Conservation (phyloP, 2,329 filamentous ascomycete genomes). For the Didymella sp. region DNA sequence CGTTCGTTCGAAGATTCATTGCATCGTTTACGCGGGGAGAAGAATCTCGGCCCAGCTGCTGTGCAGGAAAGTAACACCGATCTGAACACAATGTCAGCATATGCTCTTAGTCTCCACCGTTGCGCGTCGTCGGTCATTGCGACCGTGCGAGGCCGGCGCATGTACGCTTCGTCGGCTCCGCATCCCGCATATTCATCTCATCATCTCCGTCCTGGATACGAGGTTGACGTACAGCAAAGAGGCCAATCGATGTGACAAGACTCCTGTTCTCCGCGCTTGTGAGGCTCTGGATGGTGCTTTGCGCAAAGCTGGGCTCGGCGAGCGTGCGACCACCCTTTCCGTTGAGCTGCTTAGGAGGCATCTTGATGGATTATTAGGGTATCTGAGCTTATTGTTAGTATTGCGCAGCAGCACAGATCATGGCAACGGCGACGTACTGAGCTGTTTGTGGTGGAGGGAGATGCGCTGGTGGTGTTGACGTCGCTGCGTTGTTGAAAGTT, state of each 20-base stretch:
- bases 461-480: constrained; percentile 27
- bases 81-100: constrained; percentile 45
- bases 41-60: constrained; percentile 62
- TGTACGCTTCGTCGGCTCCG: constrained; percentile 8
- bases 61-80: constrained; percentile 60
- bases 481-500: constrained; percentile 27
- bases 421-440: constrained; percentile 13
- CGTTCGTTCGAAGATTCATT: background rate
- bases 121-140: background rate
- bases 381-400: background rate
- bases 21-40: constrained; percentile 54
- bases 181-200: constrained; percentile 12
- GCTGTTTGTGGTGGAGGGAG: constrained; percentile 4
- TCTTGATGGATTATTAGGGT: constrained; percentile 15
- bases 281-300: constrained; percentile 50
- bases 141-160: background rate
- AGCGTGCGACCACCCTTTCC: constrained; percentile 37
- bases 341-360: constrained; percentile 43
- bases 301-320: constrained; percentile 51
- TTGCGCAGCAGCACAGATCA: background rate
- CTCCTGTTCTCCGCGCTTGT: constrained; percentile 58
- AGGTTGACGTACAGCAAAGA: constrained; percentile 58
- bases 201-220: constrained; percentile 4
- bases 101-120: constrained; percentile 3
- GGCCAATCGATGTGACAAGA: constrained; percentile 56